Base-by-base conservation (phyloP, 768 basidiomycete genomes). In the Auriculariales sp. region DNA sequence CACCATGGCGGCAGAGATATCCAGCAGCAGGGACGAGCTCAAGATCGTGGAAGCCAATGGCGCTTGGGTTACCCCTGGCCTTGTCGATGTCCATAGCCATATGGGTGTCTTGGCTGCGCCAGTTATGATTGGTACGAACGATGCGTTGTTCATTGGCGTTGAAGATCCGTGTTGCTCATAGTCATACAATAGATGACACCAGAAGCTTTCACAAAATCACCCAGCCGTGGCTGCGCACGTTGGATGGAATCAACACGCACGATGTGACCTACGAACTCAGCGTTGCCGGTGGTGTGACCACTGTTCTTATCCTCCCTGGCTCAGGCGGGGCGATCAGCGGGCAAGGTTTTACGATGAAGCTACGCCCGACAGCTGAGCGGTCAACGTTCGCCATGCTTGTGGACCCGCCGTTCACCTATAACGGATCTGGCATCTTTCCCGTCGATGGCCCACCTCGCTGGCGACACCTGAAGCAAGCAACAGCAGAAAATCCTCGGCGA, bases 31-130 rank as follows among this genome's bases (percentile, higher is more conserved):
- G 14, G 68, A 73, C 11, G 70, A 44, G 22, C 19, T 44, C 14
- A 44, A 44, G 39, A 44, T 77, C 28, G 59, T 88, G 11, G 78
- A 92, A 53, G 77, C 74, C 1, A 63, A 75, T 33, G 80, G 79
- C 9, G 70, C 78, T 14, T 91, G 87, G 86, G 71, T 46, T 42
- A 29, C 44, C 19, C 33, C 54, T 3, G 46, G 75, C 14, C 66
- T 81, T 49, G 68, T 82, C 31, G 78, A 81, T 58, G 62, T 79
- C 46, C 83, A 85, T 61, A 80, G 79, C 1, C 83, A 88, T 57
- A 56, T 83, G 33, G 82, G 78, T 14, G 71, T 77, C 29, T 65
- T 57, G n/a, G 55, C 77, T 11, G 63, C 73, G 0, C 83, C 83
- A 0, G 57, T 33, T 0, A 64, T 85, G 2, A 49, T 57, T 14